Conservation (phyloP, 2,329 filamentous ascomycete species). For the Didymella keratinophila region DNA sequence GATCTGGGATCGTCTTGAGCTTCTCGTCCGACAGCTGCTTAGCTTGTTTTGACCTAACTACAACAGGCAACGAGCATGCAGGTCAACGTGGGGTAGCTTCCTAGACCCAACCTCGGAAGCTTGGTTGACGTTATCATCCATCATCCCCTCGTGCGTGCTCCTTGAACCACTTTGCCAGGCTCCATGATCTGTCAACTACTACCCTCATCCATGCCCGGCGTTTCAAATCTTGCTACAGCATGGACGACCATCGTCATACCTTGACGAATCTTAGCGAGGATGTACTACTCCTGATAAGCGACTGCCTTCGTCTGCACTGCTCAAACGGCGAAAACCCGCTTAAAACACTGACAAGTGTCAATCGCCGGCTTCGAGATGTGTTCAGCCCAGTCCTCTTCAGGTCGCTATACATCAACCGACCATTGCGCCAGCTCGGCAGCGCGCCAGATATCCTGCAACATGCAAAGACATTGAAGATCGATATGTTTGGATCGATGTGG, state of each 20-base stretch:
- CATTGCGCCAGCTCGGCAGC: constrained; percentile 22
- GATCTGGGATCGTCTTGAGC: background rate
- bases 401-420: constrained; percentile 24
- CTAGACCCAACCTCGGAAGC: constrained; percentile 11
- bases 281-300: constrained; percentile 27
- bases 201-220: background rate
- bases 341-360: constrained; percentile 23
- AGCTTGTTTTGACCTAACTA: background rate
- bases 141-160: background rate
- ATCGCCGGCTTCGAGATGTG: constrained; percentile 21
- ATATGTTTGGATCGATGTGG: constrained; percentile 31
- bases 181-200: background rate
- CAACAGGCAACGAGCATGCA: constrained; percentile 14
- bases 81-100: constrained; percentile 20
- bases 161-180: background rate
- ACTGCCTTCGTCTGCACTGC: constrained; percentile 10
- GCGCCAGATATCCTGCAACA: constrained; percentile 9
- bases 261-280: constrained; percentile 29
- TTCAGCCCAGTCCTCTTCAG: constrained; percentile 24
- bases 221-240: background rate
- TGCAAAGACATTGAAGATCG: constrained; percentile 22
- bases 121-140: constrained; percentile 13
- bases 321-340: constrained; percentile 7
- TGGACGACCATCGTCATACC: constrained; percentile 17
- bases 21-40: background rate